Evolutionary conservation across 2,329 filamentous ascomycete genomes (phyloP), one percentile per base, ranked within the genome.

Genomic region (Capronia epimyces): DNA sequence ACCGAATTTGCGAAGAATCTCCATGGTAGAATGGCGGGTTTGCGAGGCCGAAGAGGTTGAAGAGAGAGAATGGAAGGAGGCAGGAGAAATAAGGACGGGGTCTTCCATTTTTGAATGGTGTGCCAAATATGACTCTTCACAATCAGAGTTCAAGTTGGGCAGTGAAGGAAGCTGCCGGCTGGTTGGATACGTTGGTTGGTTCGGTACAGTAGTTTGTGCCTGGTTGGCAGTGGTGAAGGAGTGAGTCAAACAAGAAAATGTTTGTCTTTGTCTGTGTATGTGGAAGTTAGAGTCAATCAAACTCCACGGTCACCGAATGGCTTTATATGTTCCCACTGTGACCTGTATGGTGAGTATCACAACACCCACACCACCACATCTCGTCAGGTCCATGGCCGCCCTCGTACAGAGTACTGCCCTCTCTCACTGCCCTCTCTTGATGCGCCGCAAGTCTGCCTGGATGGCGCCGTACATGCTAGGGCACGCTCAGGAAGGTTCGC

Each of bases 1-100:
- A 22, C 36, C 51, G 15, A 59, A 40, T 22, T 42, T 43, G 16
- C 56, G 52, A 15, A 60, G 42, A 13, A 60, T 37, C 34, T 46
- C 36, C 54, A 57, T 58, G 18, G 27, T 39, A 29, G 37, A 41
- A 15, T 40, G 43, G 25, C 43, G 27, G 25, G 43, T 15, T 46
- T 16, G n/a, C 15, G 45, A 49, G 37, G 25, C 12, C 12, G 46
- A 46, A 21, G 46, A 43, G 18, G 45, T 37, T 8, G 34, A 46
- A 25, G 37, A 37, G 15, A 43, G 50, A 13, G 41, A 50, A 40
- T 57, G 52, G 31, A 50, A 55, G 31, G 52, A 49, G 25, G 54
- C 20, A 20, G 34, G 43, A 8, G 32, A 34, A 13, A 46, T 9
- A 4, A 54, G 20, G 18, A 53, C 54, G 7, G 34, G 41, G 22